Evolutionary conservation across 805 yeast species (phyloP).

Genomic region (Vanderwaltozyma tropicalis): DNA sequence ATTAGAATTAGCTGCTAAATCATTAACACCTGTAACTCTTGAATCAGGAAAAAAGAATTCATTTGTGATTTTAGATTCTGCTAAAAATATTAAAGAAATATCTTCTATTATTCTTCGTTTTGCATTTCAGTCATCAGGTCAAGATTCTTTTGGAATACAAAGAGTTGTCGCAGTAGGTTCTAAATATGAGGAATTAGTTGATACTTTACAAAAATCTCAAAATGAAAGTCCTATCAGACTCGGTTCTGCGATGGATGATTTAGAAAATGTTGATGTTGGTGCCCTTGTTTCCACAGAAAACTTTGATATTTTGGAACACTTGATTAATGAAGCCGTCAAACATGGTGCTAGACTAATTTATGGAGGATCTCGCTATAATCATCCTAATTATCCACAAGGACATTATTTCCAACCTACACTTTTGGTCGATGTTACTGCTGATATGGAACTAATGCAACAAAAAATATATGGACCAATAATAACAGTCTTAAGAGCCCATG

Average conservation of each 20-base stretch:
- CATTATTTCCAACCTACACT: conserved; percentile 89
- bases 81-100: conserved; percentile 38
- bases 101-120: conserved; percentile 88
- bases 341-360: conserved; percentile 70
- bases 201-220: conserved; percentile 47
- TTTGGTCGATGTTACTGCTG: conserved; percentile 65
- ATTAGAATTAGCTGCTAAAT: conserved; percentile 67
- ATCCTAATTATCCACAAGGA: conserved; percentile 93
- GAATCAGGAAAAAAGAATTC: conserved; percentile 97
- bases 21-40: conserved; percentile 89
- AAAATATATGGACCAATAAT: conserved; percentile 94
- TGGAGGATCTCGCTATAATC: conserved; percentile 75
- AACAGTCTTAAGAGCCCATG: conserved; percentile 62
- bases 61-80: conserved; percentile 75
- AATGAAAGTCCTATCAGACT: conserved; percentile 42
- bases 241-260: conserved; percentile 88
- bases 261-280: conserved; percentile 89
- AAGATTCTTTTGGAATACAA: conserved; percentile 95
- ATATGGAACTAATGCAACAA: conserved; percentile 70
- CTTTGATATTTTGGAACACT: conserved; percentile 53
- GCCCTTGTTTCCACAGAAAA: conserved; percentile 80
- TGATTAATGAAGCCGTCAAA: conserved; percentile 62
- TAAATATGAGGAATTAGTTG: conserved; percentile 54
- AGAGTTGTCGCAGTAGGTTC: conserved; percentile 73
- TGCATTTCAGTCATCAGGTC: conserved; percentile 94